Conservation (phyloP, 1,284 basidiomycete genomes). For the Pisolithus thermaeus region DNA sequence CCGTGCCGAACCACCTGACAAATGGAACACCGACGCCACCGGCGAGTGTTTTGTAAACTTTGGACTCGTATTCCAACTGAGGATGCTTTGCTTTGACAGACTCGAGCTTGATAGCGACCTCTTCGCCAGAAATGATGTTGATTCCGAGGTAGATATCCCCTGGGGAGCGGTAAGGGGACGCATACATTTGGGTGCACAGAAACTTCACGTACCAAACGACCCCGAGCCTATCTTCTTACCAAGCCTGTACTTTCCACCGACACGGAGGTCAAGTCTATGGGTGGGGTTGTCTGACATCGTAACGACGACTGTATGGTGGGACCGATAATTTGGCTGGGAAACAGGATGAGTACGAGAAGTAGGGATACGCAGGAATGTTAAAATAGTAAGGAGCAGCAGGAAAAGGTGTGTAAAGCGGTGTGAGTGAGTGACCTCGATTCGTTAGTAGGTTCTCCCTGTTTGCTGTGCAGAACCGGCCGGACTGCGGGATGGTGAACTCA, state of each 20-base stretch:
- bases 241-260: slow-evolving; percentile 97
- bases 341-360: not conserved
- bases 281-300: slow-evolving; percentile 64
- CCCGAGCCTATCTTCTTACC: slow-evolving; percentile 99
- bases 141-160: slow-evolving; percentile 99
- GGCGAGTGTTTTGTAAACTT: slow-evolving; percentile 95
- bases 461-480: slow-evolving; percentile 1
- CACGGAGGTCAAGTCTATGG: slow-evolving; percentile 87
- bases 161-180: slow-evolving; percentile 25
- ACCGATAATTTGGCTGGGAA: slow-evolving; percentile 8
- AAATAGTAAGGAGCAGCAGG: slow-evolving; percentile 12
- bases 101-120: slow-evolving; percentile 99
- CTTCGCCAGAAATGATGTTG: slow-evolving; percentile 99
- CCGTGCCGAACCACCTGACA: slow-evolving; percentile 97
- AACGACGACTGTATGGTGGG: slow-evolving; percentile 7
- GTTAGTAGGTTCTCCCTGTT: slow-evolving; percentile 9
- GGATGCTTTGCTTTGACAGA: slow-evolving; percentile 99
- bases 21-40: slow-evolving; percentile 98
- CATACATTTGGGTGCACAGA: not conserved
- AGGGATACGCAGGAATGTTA: not conserved
- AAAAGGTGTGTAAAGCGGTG: slow-evolving; percentile 13
- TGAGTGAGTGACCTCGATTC: slow-evolving; percentile 10
- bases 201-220: slow-evolving; percentile 77
- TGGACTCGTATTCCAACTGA: slow-evolving; percentile 99
- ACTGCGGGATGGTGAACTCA: slow-evolving; percentile 1